Conservation (phyloP, 2,329 filamentous ascomycete genomes). For the Pseudogymnoascus sp. region DNA sequence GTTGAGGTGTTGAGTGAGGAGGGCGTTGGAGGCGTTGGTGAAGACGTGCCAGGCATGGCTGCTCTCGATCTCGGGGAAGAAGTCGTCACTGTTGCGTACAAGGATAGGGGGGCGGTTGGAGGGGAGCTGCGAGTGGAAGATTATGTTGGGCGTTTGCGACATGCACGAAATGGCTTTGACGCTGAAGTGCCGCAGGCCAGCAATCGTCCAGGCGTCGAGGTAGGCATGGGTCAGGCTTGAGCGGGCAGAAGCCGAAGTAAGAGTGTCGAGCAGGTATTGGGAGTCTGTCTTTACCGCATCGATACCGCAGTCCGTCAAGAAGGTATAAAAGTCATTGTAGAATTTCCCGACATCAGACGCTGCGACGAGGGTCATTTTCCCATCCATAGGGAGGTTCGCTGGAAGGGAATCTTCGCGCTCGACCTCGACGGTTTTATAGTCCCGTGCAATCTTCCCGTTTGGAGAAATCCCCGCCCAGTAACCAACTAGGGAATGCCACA, state of each 20-base stretch:
- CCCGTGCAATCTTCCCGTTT: constrained; percentile 61
- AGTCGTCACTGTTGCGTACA: constrained; percentile 83
- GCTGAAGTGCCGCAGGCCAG: constrained; percentile 69
- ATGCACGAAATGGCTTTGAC: constrained; percentile 84
- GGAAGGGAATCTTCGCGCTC: constrained; percentile 41
- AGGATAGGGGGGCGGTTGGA: constrained; percentile 66
- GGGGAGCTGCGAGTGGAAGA: constrained; percentile 78
- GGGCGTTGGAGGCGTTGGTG: constrained; percentile 80
- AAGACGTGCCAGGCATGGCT: constrained; percentile 95
- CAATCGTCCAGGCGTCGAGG: constrained; percentile 77
- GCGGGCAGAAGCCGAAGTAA: constrained; percentile 61
- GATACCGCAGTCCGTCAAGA: constrained; percentile 65
- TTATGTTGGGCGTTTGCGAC: constrained; percentile 77
- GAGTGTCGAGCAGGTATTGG: constrained; percentile 79
- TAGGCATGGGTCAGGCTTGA: constrained; percentile 65
- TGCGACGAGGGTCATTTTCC: constrained; percentile 64
- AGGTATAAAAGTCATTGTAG: constrained; percentile 87
- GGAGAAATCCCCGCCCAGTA: constrained; percentile 90
- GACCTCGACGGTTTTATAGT: constrained; percentile 67
- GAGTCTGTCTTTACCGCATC: constrained; percentile 86
- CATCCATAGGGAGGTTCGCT: constrained; percentile 45
- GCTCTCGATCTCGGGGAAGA: constrained; percentile 72
- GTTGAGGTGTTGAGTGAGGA: constrained; percentile 79
- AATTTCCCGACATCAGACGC: constrained; percentile 66
- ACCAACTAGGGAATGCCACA: constrained; percentile 84